Evolutionary conservation across 108 stramenopile genomes (phyloP).

Genomic region (Fistulifera pelliculosa): DNA sequence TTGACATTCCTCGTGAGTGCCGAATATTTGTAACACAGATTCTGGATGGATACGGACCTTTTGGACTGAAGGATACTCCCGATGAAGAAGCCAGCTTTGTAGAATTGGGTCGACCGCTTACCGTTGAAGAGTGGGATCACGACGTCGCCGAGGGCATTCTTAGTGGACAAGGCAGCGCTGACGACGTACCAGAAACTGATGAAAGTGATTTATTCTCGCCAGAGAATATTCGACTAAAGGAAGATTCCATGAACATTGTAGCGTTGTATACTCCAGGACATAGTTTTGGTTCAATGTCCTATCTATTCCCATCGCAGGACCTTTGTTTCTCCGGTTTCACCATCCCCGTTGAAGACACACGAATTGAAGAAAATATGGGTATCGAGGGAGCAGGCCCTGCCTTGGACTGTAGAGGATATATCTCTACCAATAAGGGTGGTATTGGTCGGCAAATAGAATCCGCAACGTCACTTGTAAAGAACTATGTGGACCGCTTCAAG

Average conservation of each 20-base stretch:
- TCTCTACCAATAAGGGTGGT: constrained; percentile 63
- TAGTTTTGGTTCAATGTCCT: constrained; percentile 68
- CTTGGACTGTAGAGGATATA: constrained; percentile 67
- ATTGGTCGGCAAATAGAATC: constrained; percentile 64
- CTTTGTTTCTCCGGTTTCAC: constrained; percentile 69
- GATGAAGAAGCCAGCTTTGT: neutral
- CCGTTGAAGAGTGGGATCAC: constrained; percentile 19
- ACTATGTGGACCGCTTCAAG: constrained; percentile 57
- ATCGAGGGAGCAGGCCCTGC: constrained; percentile 43
- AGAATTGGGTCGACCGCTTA: constrained; percentile 15
- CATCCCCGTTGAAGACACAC: constrained; percentile 62
- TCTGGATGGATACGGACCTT: constrained; percentile 83
- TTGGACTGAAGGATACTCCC: constrained; percentile 41
- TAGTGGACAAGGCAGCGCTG: constrained; percentile 24
- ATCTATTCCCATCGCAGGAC: constrained; percentile 58
- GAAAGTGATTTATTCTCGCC: constrained; percentile 41
- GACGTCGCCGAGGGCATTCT: constrained; percentile 1
- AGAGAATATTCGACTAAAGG: constrained; percentile 57
- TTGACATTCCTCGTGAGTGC: constrained; percentile 78
- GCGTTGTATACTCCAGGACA: constrained; percentile 80
- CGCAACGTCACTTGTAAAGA: constrained; percentile 40
- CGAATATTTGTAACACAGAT: constrained; percentile 48
- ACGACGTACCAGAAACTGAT: constrained; percentile 5
- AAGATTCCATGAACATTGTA: constrained; percentile 55
- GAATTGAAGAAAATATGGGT: constrained; percentile 27